Conservation (phyloP, 345 rosid species). For the Eutrema japonicum region DNA sequence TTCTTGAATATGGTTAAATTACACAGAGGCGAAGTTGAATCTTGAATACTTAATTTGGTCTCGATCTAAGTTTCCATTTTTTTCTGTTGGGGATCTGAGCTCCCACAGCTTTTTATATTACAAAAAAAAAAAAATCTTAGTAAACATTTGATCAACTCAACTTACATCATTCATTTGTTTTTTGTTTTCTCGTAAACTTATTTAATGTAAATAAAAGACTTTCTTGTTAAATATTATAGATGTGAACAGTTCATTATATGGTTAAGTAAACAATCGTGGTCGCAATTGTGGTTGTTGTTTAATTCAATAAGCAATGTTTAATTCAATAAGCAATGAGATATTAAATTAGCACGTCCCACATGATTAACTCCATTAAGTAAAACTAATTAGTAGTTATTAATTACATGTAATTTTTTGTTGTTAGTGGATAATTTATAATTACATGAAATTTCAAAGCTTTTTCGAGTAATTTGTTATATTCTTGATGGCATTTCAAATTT, state of each 20-base stretch:
- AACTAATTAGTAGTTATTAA: not conserved
- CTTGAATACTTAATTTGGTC: slow-evolving; percentile 26
- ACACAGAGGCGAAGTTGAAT: slow-evolving; percentile 33
- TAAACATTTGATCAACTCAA: slow-evolving; percentile 44
- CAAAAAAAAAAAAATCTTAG: slow-evolving; percentile 8
- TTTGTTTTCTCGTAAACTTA: not conserved
- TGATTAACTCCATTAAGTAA: slow-evolving; percentile 23
- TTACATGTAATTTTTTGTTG: not conserved
- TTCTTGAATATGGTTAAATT: slow-evolving; percentile 12
- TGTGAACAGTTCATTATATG: slow-evolving; percentile 42
- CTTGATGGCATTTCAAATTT: not conserved
- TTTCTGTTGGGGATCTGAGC: slow-evolving; percentile 44
- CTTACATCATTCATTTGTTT: slow-evolving; percentile 42
- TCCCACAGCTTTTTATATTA: slow-evolving; percentile 23
- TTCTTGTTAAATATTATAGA: slow-evolving; percentile 4
- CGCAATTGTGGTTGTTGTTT: slow-evolving; percentile 44
- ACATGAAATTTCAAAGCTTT: not conserved
- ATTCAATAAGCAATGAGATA: slow-evolving; percentile 16
- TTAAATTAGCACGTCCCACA: slow-evolving; percentile 29
- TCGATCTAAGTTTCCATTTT: slow-evolving; percentile 27
- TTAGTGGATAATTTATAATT: no score
- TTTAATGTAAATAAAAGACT: slow-evolving; percentile 16
- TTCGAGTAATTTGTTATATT: not conserved
- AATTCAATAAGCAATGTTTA: slow-evolving; percentile 25
- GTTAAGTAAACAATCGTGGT: slow-evolving; percentile 44